Evolutionary conservation across 257 asterid genomes (phyloP).

Genomic region (Solanum etuberosum): DNA sequence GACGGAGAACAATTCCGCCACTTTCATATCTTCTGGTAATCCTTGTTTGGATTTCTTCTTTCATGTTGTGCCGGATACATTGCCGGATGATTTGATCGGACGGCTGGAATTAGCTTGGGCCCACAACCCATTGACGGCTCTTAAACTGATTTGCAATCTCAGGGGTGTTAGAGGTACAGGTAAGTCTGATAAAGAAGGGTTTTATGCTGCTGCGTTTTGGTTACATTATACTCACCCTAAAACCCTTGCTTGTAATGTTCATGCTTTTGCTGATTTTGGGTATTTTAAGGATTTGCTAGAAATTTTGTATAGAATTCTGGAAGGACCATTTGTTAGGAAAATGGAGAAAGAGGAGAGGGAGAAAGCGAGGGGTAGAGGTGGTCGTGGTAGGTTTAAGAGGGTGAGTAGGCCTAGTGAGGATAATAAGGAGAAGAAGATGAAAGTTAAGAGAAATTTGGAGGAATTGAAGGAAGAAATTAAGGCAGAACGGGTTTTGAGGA

Average conservation of each 20-base stretch:
- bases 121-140: slow-evolving; percentile 15
- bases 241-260: slow-evolving; percentile 22
- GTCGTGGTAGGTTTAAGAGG: not conserved
- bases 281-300: slow-evolving; percentile 29
- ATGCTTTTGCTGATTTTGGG: slow-evolving; percentile 20
- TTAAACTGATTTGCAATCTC: slow-evolving; percentile 24
- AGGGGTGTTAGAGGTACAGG: slow-evolving; percentile 39
- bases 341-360: not conserved
- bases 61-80: slow-evolving; percentile 28
- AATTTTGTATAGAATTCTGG: slow-evolving; percentile 26
- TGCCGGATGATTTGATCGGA: not conserved
- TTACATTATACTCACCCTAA: slow-evolving; percentile 23
- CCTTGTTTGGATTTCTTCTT: slow-evolving; percentile 35
- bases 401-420: not conserved
- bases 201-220: slow-evolving; percentile 29
- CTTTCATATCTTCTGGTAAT: slow-evolving; percentile 21
- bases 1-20: slow-evolving; percentile 24
- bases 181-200: slow-evolving; percentile 30
- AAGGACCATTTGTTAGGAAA: slow-evolving; percentile 11
- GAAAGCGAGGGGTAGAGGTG: not conserved
- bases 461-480: slow-evolving; percentile 3
- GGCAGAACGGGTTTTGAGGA: slow-evolving; percentile 19
- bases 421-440: slow-evolving; percentile 11
- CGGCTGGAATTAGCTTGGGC: slow-evolving; percentile 18
- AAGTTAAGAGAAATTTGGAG: not conserved